Evolutionary conservation across 1,284 basidiomycete genomes (phyloP), one percentile per base, ranked within the genome.

Genomic region (Earliella scabrosa): DNA sequence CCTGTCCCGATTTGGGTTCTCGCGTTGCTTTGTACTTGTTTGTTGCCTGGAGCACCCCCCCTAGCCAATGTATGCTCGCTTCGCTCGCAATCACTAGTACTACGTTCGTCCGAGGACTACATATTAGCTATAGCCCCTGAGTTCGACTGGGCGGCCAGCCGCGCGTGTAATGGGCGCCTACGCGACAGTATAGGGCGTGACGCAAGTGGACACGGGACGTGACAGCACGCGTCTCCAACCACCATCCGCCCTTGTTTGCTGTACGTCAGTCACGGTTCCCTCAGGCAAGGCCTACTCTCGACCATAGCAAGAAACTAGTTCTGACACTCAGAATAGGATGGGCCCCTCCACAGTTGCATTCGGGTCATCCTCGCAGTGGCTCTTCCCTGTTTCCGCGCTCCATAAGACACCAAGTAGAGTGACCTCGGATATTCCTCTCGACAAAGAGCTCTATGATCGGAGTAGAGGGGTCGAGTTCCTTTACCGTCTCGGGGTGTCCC

Each of bases 401-500:
- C 69, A 77, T 40, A 70, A 71, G 27, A 87, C 87, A 0, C 90
- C 90, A 11, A 79, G 74, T 54, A 66, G 70, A 13, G 69, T 68
- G 31, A 75, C 75, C 14, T 84, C 87, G 2, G 68, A 67, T n/a
- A 82, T 79, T 56, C 70, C 85, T 29, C 67, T 87, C 24, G 78
- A 85, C 62, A 85, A 80, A 61, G 86, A 92, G 66, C 75, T 92
- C 13, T 88, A 88, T 66, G 88, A 92, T 63, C 80, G 91, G 51
- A 83, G 87, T 26, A 79, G 86, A 73, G 90, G 90, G 39, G 82
- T 92, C 54, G 91, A 93, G 67, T 91, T 92, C 72, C 77, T 93
- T 27, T 92, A 87, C 70, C 85, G 90, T 48, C 70, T 93, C 45
- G 91, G 89, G 31, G 83, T 86, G 31, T 88, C 88, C 53, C 78